A percentile compares a stretch with the other conserved stretches of the same genome.
Conservation (phyloP, 2,329 filamentous ascomycete species). For the Hymenoscyphus salicellus region DNA sequence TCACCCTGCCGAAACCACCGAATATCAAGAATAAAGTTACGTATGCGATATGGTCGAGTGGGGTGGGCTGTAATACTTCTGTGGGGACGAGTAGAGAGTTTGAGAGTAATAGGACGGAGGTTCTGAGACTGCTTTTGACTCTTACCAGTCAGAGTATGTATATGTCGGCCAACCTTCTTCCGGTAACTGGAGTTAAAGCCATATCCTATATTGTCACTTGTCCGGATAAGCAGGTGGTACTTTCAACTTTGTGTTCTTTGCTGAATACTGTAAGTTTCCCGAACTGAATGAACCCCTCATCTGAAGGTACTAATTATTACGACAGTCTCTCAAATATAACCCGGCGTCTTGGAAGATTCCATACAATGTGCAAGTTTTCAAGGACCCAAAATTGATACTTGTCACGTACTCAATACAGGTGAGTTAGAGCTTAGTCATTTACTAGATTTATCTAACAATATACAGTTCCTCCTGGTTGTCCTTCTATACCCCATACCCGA, state of each 20-base stretch:
- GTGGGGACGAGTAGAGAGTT: slow-evolving; percentile 86
- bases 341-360: slow-evolving; percentile 90
- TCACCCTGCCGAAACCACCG: slow-evolving; percentile 74
- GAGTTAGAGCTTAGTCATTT: neutral
- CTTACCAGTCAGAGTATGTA: slow-evolving; percentile 92
- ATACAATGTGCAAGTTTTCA: slow-evolving; percentile 88
- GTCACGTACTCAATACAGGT: slow-evolving; percentile 80
- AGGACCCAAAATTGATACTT: slow-evolving; percentile 83
- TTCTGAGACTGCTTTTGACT: slow-evolving; percentile 79
- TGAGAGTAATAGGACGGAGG: slow-evolving; percentile 89
- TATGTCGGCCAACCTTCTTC: slow-evolving; percentile 73
- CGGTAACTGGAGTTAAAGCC: slow-evolving; percentile 76
- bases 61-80: slow-evolving; percentile 89
- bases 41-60: slow-evolving; percentile 96
- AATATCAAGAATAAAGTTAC: slow-evolving; percentile 75
- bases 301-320: slow-evolving; percentile 9
- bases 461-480: slow-evolving; percentile 74
- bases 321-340: slow-evolving; percentile 90
- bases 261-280: slow-evolving; percentile 76
- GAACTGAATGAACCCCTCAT: slow-evolving; percentile 8
- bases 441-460: slow-evolving; percentile 11
- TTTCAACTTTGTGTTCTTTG: slow-evolving; percentile 87
- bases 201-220: slow-evolving; percentile 88
- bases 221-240: slow-evolving; percentile 83
- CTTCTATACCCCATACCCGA: slow-evolving; percentile 88